These are phyloP conservation scores for Coleophoma crateriformis DNA, from an alignment of 2,329 filamentous ascomycete species.

Conservation along the genomic window DNA sequence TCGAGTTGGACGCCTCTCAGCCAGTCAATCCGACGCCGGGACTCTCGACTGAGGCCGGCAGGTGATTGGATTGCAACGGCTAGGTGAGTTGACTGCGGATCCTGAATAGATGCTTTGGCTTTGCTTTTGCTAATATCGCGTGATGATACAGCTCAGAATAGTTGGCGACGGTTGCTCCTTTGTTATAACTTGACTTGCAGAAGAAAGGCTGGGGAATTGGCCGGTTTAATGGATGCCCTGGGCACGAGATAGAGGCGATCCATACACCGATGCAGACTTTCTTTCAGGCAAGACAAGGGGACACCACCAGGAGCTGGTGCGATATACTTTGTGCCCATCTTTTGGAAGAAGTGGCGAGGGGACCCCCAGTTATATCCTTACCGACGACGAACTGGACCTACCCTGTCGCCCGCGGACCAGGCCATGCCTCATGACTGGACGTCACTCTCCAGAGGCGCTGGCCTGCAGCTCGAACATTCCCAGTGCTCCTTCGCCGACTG, in stretches of 20 bases:
- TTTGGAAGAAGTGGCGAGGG: conserved; percentile 17
- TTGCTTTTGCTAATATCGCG: not conserved
- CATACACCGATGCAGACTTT: conserved; percentile 14
- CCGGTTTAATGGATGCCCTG: conserved; percentile 5
- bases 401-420: conserved; percentile 11
- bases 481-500: no score
- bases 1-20: conserved; percentile 12
- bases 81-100: not conserved
- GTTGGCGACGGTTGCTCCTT: not conserved
- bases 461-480: no score
- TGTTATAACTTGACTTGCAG: conserved; percentile 9
- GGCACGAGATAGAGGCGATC: conserved; percentile 5
- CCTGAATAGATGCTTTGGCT: not conserved
- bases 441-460: no score
- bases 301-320: conserved; percentile 13
- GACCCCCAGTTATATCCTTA: conserved; percentile 15
- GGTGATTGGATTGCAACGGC: no score
- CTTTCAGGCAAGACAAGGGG: conserved; percentile 15
- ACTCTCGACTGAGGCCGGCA: conserved; percentile 4
- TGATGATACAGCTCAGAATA: not conserved
- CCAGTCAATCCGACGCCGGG: conserved; percentile 17
- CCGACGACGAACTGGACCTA: conserved; percentile 1
- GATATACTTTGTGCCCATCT: conserved; percentile 19
- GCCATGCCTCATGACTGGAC: not conserved
- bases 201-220: conserved; percentile 7